Base-by-base conservation (phyloP, 345 rosid species). In the Adansonia digitata region DNA sequence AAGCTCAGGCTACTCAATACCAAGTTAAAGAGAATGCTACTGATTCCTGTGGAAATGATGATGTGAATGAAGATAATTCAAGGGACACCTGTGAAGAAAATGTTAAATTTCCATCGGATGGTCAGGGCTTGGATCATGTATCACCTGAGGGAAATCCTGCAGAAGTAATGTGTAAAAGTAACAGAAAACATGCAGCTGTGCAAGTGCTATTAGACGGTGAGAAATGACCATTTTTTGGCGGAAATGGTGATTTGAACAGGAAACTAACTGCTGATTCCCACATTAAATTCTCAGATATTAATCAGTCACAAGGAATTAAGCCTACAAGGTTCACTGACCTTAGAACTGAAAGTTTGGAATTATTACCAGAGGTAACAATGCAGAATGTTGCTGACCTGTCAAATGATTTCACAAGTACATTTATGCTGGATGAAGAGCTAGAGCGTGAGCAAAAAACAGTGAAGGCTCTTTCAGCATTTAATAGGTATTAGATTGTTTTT, bases 391-490 rank as follows among this genome's bases (percentile, higher is more conserved):
- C 73, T 74, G 90, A 82, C 75, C 77, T 89, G 66, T 84, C 94
- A 48, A 77, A 67, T 85, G 98, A 95, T 79, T 91, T 90, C 78
- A 81, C 90, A 59, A 83, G 77, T 75, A 93, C 97, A 64, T 95
- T 95, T 82, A 84, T 91, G 94, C 90, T 91, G 80, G 97, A 96
- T 70, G 98, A 96, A 83, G 99, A 96, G 75, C 78, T 96, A 73
- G 98, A 93, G 83, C 85, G 91, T 59, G 94, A 93, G 86, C 97
- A 89, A 75, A 92, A 80, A 76, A 82, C 81, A 65, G 84, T 31
- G 27, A 85, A 86, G 76, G 86, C 74, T 42, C 52, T 55, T 74
- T 85, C 84, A 64, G 66, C 83, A 46, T 70, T 72, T 71, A 83
- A 84, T 79, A 91, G 98, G 98, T 95, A 86, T 57, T 65, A 49